Base-by-base conservation (phyloP, 495 filamentous ascomycete genomes). In the Elaphomyces granulatus region DNA sequence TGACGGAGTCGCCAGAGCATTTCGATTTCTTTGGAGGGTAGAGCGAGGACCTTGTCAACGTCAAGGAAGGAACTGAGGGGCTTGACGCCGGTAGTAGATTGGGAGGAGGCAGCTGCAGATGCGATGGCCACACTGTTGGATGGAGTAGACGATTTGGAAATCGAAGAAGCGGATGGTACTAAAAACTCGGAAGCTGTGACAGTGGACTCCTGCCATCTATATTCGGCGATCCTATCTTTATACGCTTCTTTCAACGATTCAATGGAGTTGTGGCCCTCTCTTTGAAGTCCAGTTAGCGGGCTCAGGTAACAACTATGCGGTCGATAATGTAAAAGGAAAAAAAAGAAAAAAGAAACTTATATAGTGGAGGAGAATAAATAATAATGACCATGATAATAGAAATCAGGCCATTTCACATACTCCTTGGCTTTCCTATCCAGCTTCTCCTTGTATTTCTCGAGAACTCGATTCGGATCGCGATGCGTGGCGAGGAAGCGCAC, bases 1-100 rank as follows among this genome's bases (percentile, higher is more conserved):
- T 94, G 85, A 15, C 82, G 81, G n/a, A 90, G 73, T 1, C 87
- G 82, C 90, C 90, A 98, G 50, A 95, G 71, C 18, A 78, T 72
- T 51, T 86, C 75, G 41, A 96, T 80, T 52, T 96, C 85, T 48
- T 79, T 76, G n/a, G 67, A 48, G 0, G 88, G 83, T 14, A 95
- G 80, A 20, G 56, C 48, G 35, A 64, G 61, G 32, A 78, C 76
- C 53, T 93, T 94, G 36, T 74, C 60, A 35, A 95, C 63, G 55
- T 95, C 83, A 44, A 98, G 68, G 66, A 78, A 94, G 37, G 78
- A 72, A 47, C 75, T 75, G 34, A 98, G 79, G 0, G 81, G 78
- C 51, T 92, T 94, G 42, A 94, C 66, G 33, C 77, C 75, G 15
- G 66, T 67, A 1, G 50, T 57, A 4, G 52, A 46, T 37, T 45